Evolutionary conservation across 1,284 basidiomycete genomes (phyloP).

Genomic region (Sanghuangporus weigelae): DNA sequence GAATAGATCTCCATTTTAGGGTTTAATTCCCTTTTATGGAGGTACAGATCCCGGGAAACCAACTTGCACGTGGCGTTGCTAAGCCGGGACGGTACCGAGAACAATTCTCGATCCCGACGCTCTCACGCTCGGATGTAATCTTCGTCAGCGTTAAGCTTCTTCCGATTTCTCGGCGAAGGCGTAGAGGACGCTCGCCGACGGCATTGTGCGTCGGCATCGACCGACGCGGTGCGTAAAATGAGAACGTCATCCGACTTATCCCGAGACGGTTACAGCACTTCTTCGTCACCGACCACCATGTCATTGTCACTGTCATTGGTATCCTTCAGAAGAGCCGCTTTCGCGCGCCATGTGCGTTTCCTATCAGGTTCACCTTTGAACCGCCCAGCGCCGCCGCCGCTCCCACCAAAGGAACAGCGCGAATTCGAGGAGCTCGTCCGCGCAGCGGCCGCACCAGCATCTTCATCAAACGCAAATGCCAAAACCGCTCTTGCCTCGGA

Average conservation of each 20-base stretch:
- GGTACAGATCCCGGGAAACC: neutral
- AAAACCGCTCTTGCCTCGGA: slow-evolving; percentile 26
- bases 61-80: neutral
- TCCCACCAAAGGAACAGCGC: slow-evolving; percentile 64
- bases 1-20: neutral
- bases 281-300: slow-evolving; percentile 6
- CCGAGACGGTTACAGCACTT: neutral
- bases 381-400: slow-evolving; percentile 61
- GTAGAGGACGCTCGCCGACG: neutral
- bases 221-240: neutral
- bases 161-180: neutral
- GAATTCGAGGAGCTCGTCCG: slow-evolving; percentile 75
- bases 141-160: neutral
- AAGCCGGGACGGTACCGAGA: neutral
- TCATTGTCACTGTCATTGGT: neutral
- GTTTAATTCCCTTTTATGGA: neutral
- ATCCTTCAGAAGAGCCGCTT: neutral
- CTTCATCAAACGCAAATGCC: slow-evolving; percentile 15
- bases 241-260: neutral
- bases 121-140: neutral
- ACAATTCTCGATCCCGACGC: neutral
- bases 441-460: slow-evolving; percentile 41
- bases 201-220: neutral
- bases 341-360: neutral
- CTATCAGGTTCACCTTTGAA: slow-evolving; percentile 34